These are phyloP conservation scores for Excoecaria cochinchinensis DNA, from an alignment of 345 rosid species.

Conservation along the genomic window DNA sequence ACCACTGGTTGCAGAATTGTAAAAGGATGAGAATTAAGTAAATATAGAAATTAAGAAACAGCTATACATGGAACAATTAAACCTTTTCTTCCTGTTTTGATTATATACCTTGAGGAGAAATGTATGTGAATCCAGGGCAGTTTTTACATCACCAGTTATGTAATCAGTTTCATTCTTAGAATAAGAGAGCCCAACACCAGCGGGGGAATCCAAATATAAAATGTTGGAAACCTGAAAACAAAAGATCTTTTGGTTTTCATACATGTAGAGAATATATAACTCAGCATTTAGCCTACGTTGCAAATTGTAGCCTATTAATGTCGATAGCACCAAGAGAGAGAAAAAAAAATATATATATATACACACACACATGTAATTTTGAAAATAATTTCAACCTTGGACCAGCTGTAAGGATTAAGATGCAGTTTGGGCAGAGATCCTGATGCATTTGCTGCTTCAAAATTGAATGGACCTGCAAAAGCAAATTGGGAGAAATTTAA, in stretches of 20 bases:
- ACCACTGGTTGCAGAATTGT: constrained; percentile 56
- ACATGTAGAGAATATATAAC: background rate
- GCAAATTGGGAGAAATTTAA: background rate
- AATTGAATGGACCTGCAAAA: constrained; percentile 79
- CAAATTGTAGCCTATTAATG: background rate
- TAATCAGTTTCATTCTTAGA: constrained; percentile 59
- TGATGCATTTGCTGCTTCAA: constrained; percentile 42
- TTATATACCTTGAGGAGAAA: constrained; percentile 66
- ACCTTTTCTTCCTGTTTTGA: background rate
- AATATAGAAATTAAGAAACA: constrained; percentile 3
- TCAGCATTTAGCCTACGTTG: background rate
- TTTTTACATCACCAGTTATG: constrained; percentile 53
- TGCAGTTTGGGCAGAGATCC: constrained; percentile 49
- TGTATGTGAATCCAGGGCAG: constrained; percentile 65
- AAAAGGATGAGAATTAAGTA: constrained; percentile 7
- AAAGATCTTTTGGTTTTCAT: background rate
- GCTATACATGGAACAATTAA: background rate
- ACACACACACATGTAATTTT: background rate
- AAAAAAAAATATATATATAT: too few relatives aligned
- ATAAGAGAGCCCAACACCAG: constrained; percentile 85
- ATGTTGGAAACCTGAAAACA: constrained; percentile 66
- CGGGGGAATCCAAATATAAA: constrained; percentile 83
- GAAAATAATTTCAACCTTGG: constrained; percentile 57
- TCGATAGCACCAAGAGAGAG: background rate
- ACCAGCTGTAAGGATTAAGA: constrained; percentile 83